These are phyloP conservation scores for Alternaria infectoria DNA, from an alignment of 2,329 filamentous ascomycete genomes.

Conservation along the genomic window DNA sequence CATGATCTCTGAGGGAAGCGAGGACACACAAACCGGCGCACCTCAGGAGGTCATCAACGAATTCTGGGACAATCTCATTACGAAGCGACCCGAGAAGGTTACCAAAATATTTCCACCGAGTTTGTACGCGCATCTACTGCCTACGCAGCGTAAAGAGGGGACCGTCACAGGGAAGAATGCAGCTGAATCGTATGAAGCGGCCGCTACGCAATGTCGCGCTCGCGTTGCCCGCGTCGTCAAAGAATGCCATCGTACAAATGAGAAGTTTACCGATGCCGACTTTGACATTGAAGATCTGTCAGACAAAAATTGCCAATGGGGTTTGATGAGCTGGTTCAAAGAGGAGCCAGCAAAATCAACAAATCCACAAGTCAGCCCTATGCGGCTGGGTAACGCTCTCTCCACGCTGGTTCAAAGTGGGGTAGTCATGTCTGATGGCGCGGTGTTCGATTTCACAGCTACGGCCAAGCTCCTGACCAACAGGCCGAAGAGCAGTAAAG, in stretches of 20 bases:
- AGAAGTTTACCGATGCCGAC: slow-evolving; percentile 81
- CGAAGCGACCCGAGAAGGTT: slow-evolving; percentile 74
- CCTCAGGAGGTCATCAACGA: slow-evolving; percentile 72
- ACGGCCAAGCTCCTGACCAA: slow-evolving; percentile 67
- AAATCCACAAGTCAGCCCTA: slow-evolving; percentile 14
- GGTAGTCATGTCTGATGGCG: slow-evolving; percentile 24
- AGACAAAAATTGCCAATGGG: slow-evolving; percentile 39
- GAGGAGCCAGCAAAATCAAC: slow-evolving; percentile 57
- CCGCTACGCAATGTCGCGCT: slow-evolving; percentile 69
- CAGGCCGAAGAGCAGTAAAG: slow-evolving; percentile 24
- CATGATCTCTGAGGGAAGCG: slow-evolving; percentile 26
- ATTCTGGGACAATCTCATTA: slow-evolving; percentile 73
- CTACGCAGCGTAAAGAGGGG: slow-evolving; percentile 49
- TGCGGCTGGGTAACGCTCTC: slow-evolving; percentile 28
- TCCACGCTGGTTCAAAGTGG: slow-evolving; percentile 31
- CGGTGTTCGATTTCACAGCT: slow-evolving; percentile 41
- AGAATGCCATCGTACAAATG: slow-evolving; percentile 76
- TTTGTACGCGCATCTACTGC: slow-evolving; percentile 60
- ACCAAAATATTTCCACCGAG: slow-evolving; percentile 73
- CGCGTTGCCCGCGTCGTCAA: slow-evolving; percentile 62
- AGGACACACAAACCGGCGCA: slow-evolving; percentile 18
- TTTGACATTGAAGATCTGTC: slow-evolving; percentile 82
- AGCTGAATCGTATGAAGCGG: slow-evolving; percentile 73
- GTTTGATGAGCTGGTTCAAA: slow-evolving; percentile 51
- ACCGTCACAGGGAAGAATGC: slow-evolving; percentile 66